Base-by-base conservation (phyloP, 2,329 filamentous ascomycete genomes). In the Diaporthe australafricana region DNA sequence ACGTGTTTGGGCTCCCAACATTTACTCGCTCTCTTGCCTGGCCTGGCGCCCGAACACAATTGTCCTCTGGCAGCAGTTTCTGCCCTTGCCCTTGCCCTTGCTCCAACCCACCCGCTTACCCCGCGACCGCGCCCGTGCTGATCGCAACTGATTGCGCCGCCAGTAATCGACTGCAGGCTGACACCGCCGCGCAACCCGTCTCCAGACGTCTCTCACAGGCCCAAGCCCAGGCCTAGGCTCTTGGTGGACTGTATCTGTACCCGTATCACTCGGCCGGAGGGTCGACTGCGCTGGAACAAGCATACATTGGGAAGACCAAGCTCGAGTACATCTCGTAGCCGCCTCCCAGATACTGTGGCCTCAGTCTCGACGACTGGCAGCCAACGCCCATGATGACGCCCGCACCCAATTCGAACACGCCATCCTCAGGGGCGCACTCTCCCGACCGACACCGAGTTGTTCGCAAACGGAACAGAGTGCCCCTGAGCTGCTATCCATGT, bases 401-500 rank as follows among this genome's bases (percentile, higher is more conserved):
- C 30, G 95, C 93, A 65, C 92, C 94, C 70, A 91, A 92, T 25
- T 95, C 93, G 38, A 94, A 92, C 68, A 92, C 91, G 45, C 93
- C 94, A 11, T 96, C 94, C 75, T 91, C 91, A 72, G 90, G 92
- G 45, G 55, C 57, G 75, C 92, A 93, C 74, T 97, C 95, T 55
- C 94, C 95, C 42, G 94, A 93, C 68, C 93, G 96, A 76, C 97
- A 94, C 79, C 90, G 94, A 77, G 92, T 98, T 65, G 93, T 98
- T 72, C 92, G 96, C 76, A 97, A 97, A 85, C 90, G 96, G 80
- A 98, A 98, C 79, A 89, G 96, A 72, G 92, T 98, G 20, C 96
- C 96, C 57, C 87, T 98, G 63, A 98, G 95, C 78, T 98, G 96
- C 81, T 94, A 92, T 76, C 94, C 95, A 40, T 98, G 96, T 82